phyloP scores from a whole-genome alignment of 768 basidiomycete species.

The Calvatia gigantea region DNA sequence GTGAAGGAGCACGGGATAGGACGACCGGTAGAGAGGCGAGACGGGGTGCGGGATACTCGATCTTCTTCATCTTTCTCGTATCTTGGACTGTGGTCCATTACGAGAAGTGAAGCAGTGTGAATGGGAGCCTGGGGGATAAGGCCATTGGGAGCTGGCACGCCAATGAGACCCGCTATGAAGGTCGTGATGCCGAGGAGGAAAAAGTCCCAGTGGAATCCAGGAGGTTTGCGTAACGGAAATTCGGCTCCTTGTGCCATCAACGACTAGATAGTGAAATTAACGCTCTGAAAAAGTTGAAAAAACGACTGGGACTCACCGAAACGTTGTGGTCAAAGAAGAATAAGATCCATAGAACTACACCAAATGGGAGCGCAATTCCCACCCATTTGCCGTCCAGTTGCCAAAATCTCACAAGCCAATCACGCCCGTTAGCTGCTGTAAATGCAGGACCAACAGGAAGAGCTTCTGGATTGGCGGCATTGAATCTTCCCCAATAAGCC shows the following conservation, averaged over 20 bases:
- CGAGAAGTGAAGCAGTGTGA: constrained; percentile 80
- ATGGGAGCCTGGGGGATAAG: constrained; percentile 88
- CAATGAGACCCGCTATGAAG: constrained; percentile 83
- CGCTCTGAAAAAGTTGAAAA: not conserved
- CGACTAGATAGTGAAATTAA: constrained; percentile 45
- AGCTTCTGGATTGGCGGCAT: constrained; percentile 53
- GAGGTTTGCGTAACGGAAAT: constrained; percentile 88
- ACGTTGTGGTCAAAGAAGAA: constrained; percentile 98
- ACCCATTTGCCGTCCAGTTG: constrained; percentile 86
- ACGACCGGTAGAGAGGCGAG: constrained; percentile 11
- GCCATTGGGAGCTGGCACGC: constrained; percentile 84
- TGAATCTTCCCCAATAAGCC: constrained; percentile 86
- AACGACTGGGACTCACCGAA: constrained; percentile 54
- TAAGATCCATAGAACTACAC: constrained; percentile 81
- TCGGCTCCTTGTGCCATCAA: constrained; percentile 89
- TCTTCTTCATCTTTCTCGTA: constrained; percentile 32
- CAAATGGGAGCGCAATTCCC: constrained; percentile 86
- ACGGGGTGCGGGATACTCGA: not conserved
- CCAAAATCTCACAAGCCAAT: constrained; percentile 91
- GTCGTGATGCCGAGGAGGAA: constrained; percentile 90
- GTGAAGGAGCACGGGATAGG: constrained; percentile 8
- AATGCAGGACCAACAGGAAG: constrained; percentile 71
- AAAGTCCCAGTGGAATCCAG: constrained; percentile 85
- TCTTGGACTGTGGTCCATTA: constrained; percentile 49
- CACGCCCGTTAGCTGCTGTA: constrained; percentile 63